phyloP scores from a whole-genome alignment of 164 flowering plant genomes.

The Houttuynia cordata region DNA sequence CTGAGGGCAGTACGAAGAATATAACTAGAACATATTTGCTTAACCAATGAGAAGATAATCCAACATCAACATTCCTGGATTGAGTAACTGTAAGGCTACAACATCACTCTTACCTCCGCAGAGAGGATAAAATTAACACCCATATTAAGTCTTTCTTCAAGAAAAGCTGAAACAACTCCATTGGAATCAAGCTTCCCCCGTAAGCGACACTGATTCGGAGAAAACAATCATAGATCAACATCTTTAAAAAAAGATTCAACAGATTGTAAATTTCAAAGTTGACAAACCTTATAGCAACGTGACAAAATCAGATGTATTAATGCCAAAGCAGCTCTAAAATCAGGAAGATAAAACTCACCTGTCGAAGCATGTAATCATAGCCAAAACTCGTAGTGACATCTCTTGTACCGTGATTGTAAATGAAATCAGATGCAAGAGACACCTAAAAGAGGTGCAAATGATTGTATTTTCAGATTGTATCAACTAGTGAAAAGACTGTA shows the following conservation, averaged over 20 bases:
- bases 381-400: conserved; percentile 92
- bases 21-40: neutral
- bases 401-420: conserved; percentile 80
- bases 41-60: neutral
- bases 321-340: neutral
- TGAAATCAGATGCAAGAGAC: conserved; percentile 84
- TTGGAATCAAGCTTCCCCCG: conserved; percentile 93
- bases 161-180: conserved; percentile 59
- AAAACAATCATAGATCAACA: neutral
- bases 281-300: too few species aligned
- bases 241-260: neutral
- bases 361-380: conserved; percentile 87
- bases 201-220: conserved; percentile 59
- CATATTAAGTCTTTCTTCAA: conserved; percentile 83
- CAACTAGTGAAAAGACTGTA: neutral
- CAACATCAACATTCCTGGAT: neutral
- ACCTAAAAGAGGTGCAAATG: conserved; percentile 27
- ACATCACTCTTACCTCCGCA: conserved; percentile 57
- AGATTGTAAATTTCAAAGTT: neutral
- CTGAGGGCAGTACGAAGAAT: neutral
- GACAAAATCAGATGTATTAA: too few species aligned
- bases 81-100: neutral
- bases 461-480: neutral
- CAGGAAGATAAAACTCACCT: conserved; percentile 31
- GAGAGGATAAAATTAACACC: conserved; percentile 88